A percentile compares a stretch with the other conserved stretches of the same genome.
Evolutionary conservation across 352 stramenopile genomes (phyloP).

Genomic region (Phytophthora pisi): DNA sequence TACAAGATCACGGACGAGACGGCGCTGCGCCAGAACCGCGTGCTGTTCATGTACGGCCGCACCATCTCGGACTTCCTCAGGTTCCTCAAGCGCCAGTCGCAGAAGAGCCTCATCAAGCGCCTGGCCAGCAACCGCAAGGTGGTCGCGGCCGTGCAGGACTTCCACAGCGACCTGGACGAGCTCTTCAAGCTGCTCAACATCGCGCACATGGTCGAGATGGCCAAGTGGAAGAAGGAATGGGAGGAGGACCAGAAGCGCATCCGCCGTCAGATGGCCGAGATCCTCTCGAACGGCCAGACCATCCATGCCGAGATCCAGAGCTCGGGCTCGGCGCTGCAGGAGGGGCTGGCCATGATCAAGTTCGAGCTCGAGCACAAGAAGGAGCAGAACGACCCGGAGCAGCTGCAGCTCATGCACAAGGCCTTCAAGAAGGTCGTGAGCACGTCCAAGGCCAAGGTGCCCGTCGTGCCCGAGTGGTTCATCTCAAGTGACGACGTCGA

Average conservation of each 20-base stretch:
- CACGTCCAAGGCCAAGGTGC: slow-evolving; percentile 5
- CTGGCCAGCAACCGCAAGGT: slow-evolving; percentile 33
- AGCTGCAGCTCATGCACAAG: slow-evolving; percentile 16
- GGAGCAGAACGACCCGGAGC: slow-evolving; percentile 13
- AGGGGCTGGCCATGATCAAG: slow-evolving; percentile 16
- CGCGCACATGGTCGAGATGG: slow-evolving; percentile 25
- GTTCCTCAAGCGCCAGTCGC: slow-evolving; percentile 15
- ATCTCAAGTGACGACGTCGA: slow-evolving; percentile 3
- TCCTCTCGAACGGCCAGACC: slow-evolving; percentile 12
- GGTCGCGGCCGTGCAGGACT: slow-evolving; percentile 14
- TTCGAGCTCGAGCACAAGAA: slow-evolving; percentile 21
- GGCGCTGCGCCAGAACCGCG: slow-evolving; percentile 32
- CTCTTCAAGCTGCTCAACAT: slow-evolving; percentile 35
- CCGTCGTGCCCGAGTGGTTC: slow-evolving; percentile 1
- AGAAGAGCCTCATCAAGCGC: slow-evolving; percentile 16
- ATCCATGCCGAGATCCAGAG: background rate
- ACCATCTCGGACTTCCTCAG: slow-evolving; percentile 36
- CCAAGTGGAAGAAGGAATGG: slow-evolving; percentile 14
- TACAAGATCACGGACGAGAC: slow-evolving; percentile 37
- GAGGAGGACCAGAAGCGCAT: slow-evolving; percentile 17
- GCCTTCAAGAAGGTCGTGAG: slow-evolving; percentile 12
- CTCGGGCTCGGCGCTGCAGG: background rate
- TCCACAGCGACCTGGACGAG: slow-evolving; percentile 32
- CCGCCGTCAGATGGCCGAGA: slow-evolving; percentile 11
- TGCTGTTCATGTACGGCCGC: slow-evolving; percentile 33